Conservation (phyloP, 306 rosid species). For the Vachellia collinsii region DNA sequence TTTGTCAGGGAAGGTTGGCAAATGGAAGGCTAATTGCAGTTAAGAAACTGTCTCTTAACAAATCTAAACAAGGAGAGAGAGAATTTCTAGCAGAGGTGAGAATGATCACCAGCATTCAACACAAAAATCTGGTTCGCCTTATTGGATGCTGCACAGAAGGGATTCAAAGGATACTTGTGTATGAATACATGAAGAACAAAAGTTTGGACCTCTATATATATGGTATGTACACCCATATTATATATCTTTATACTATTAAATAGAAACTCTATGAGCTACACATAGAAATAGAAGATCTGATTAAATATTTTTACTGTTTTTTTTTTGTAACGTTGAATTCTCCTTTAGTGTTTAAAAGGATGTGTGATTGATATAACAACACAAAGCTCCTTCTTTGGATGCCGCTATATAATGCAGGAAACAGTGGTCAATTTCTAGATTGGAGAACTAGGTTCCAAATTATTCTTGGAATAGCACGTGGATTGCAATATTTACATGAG, state of each 20-base stretch:
- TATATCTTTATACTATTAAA: not conserved
- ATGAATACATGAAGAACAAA: conserved; percentile 81
- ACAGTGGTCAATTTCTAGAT: too few species aligned
- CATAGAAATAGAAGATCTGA: not conserved
- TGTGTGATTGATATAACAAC: not conserved
- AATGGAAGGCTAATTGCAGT: conserved; percentile 76
- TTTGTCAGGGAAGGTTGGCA: conserved; percentile 68
- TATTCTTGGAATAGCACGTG: too few species aligned
- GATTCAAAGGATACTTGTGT: conserved; percentile 79
- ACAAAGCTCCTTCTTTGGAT: not conserved
- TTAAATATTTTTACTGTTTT: not conserved
- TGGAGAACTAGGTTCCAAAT: too few species aligned
- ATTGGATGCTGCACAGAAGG: conserved; percentile 89
- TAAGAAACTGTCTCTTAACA: conserved; percentile 75
- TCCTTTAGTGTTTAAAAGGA: not conserved
- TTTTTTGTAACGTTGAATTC: not conserved
- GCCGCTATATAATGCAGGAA: too few species aligned
- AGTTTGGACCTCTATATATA: conserved; percentile 74
- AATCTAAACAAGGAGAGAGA: conserved; percentile 84
- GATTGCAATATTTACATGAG: too few species aligned
- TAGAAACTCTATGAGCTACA: not conserved
- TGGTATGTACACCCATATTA: conserved; percentile 40
- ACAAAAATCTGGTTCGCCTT: conserved; percentile 84
- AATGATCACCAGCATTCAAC: conserved; percentile 86
- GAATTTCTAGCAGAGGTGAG: conserved; percentile 89